These are phyloP conservation scores for Coemansia sp. DNA, from an alignment of 192 early-diverging fungal species.

Conservation along the genomic window DNA sequence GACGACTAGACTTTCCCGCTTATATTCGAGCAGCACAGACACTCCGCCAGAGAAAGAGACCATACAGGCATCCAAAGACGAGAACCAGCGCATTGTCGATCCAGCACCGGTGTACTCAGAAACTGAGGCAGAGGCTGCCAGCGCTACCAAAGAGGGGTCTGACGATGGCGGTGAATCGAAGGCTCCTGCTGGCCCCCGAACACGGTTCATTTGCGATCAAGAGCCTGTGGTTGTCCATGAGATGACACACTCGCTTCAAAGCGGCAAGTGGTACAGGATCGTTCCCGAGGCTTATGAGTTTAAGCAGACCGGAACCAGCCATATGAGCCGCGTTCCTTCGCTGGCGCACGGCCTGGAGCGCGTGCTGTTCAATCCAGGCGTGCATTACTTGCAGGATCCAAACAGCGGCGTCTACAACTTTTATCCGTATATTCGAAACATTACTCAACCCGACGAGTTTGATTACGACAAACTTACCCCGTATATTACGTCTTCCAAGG, in stretches of 20 bases:
- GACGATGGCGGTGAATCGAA: neutral
- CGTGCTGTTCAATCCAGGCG: conserved; percentile 67
- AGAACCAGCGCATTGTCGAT: conserved; percentile 16
- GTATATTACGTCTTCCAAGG: conserved; percentile 80
- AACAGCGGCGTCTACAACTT: conserved; percentile 77
- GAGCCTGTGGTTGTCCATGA: conserved; percentile 51
- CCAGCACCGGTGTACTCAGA: conserved; percentile 37
- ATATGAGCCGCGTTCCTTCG: conserved; percentile 42
- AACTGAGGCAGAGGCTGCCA: conserved; percentile 24
- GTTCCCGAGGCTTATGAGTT: conserved; percentile 17
- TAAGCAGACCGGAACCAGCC: conserved; percentile 29
- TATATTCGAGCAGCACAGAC: neutral
- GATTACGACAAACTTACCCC: conserved; percentile 77
- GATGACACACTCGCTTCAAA: conserved; percentile 26
- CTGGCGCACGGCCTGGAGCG: conserved; percentile 54
- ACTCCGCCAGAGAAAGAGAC: neutral
- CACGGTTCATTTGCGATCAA: conserved; percentile 22
- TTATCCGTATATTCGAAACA: conserved; percentile 74
- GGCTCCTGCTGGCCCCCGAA: conserved; percentile 20
- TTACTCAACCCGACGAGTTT: conserved; percentile 79
- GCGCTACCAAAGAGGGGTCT: conserved; percentile 2
- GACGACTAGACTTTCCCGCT: neutral
- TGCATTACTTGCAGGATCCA: conserved; percentile 80
- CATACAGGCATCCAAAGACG: neutral
- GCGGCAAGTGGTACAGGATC: conserved; percentile 49